phyloP scores from a whole-genome alignment of 176 grass and related monocot genomes.

The Avena insularis region DNA sequence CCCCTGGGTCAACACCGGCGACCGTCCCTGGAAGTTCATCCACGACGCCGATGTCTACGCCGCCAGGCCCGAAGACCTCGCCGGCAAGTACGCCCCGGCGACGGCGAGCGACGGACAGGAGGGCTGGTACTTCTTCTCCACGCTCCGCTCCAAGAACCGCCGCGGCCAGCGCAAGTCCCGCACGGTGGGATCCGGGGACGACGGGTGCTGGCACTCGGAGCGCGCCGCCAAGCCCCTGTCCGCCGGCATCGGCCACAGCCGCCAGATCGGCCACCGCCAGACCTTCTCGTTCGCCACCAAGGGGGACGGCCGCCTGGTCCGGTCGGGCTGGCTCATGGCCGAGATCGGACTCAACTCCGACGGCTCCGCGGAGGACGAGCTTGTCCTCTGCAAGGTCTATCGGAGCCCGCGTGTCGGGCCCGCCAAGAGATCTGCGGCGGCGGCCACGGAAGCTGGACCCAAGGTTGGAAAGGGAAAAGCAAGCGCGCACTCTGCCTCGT shows the following conservation, averaged over 20 bases:
- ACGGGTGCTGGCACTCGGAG: slow-evolving; percentile 50
- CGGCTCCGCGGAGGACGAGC: background rate
- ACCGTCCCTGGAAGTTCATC: slow-evolving; percentile 34
- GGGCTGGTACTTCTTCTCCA: slow-evolving; percentile 57
- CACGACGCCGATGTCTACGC: slow-evolving; percentile 59
- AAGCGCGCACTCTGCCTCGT: background rate
- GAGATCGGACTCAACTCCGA: slow-evolving; percentile 50
- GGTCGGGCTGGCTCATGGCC: slow-evolving; percentile 55
- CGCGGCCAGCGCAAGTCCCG: slow-evolving; percentile 49
- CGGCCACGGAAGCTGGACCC: background rate
- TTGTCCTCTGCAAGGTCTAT: slow-evolving; percentile 24
- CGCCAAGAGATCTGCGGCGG: background rate
- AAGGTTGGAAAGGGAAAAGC: background rate
- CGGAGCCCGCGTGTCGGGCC: slow-evolving; percentile 25
- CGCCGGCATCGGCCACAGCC: background rate
- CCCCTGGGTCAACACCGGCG: slow-evolving; percentile 27
- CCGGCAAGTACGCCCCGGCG: slow-evolving; percentile 31
- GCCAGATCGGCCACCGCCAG: slow-evolving; percentile 48
- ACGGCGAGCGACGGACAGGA: slow-evolving; percentile 38
- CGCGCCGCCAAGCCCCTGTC: slow-evolving; percentile 39
- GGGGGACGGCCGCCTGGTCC: background rate
- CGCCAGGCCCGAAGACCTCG: slow-evolving; percentile 41
- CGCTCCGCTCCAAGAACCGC: slow-evolving; percentile 35
- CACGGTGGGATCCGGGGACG: slow-evolving; percentile 20
- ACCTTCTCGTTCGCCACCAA: slow-evolving; percentile 53